Percentiles rank a stretch among this genome's conserved stretches.
Conservation (phyloP, 1,139 yeast genomes). For the Blastobotrys indianensis region DNA sequence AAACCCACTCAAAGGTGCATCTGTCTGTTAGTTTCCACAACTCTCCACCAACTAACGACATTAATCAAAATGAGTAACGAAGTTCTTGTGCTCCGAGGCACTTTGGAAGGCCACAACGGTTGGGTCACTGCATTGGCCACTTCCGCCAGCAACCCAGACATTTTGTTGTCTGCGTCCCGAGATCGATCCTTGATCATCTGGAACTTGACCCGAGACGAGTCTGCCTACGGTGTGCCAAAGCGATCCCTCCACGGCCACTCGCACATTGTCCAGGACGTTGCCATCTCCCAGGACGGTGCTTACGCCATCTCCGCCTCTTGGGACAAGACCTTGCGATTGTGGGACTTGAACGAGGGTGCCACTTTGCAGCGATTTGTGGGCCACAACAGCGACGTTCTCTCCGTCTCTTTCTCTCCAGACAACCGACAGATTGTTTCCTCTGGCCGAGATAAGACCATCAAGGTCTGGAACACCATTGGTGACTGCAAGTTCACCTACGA, state of each 20-base stretch:
- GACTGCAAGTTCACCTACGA: slow-evolving; percentile 90
- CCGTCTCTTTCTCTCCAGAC: slow-evolving; percentile 94
- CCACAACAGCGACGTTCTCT: slow-evolving; percentile 95
- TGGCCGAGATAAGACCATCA: slow-evolving; percentile 98
- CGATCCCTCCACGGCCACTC: slow-evolving; percentile 98
- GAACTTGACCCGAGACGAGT: slow-evolving; percentile 97
- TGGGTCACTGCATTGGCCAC: slow-evolving; percentile 99
- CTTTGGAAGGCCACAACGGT: slow-evolving; percentile 72
- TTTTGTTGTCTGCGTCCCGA: slow-evolving; percentile 97
- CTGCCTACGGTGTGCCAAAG: slow-evolving; percentile 97
- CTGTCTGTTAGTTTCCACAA: too few relatives aligned
- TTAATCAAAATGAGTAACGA: slow-evolving; percentile 40
- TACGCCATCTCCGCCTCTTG: slow-evolving; percentile 99
- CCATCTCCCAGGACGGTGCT: slow-evolving; percentile 97
- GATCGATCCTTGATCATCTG: slow-evolving; percentile 98
- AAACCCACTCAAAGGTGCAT: too few relatives aligned
- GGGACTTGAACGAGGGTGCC: slow-evolving; percentile 96
- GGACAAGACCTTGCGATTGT: slow-evolving; percentile 98
- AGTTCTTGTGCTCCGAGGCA: slow-evolving; percentile 99
- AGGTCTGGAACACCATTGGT: slow-evolving; percentile 99
- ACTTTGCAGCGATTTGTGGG: slow-evolving; percentile 95
- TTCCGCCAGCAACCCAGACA: slow-evolving; percentile 97
- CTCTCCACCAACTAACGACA: not conserved
- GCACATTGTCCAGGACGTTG: slow-evolving; percentile 97
- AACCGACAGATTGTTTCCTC: slow-evolving; percentile 98